phyloP scores from a whole-genome alignment of 495 filamentous ascomycete genomes.

The Penicillium odoratum region DNA sequence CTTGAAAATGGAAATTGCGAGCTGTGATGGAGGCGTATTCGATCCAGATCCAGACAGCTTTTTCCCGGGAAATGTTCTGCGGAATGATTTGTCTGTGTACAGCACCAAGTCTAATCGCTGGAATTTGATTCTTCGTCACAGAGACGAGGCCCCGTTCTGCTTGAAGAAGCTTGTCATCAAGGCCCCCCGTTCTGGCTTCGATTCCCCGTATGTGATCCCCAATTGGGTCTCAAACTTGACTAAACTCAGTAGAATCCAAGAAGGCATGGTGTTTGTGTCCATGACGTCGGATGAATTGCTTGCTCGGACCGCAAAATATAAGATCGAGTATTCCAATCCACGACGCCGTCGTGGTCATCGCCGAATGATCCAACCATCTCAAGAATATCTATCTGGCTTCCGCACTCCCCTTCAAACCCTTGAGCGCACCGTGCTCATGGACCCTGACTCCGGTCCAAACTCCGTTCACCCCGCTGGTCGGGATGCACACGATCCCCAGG shows the following conservation, averaged over 20 bases:
- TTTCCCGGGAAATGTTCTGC: conserved; percentile 76
- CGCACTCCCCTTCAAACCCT: conserved; percentile 38
- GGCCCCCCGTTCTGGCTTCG: conserved; percentile 76
- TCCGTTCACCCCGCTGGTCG: conserved; percentile 20
- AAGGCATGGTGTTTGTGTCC: conserved; percentile 89
- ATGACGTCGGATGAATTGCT: conserved; percentile 80
- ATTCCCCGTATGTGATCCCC: conserved; percentile 69
- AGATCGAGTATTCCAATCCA: conserved; percentile 61
- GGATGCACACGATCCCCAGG: conserved; percentile 22
- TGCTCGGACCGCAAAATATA: conserved; percentile 69
- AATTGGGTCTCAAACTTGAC: not conserved
- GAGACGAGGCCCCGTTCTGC: conserved; percentile 73
- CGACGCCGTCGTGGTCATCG: conserved; percentile 32
- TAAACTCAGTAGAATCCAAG: conserved; percentile 64
- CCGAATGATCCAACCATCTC: conserved; percentile 37
- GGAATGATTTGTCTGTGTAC: conserved; percentile 80
- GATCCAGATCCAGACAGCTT: conserved; percentile 57
- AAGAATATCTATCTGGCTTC: conserved; percentile 41
- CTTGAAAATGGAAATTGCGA: conserved; percentile 80
- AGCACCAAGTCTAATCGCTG: conserved; percentile 81
- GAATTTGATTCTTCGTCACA: conserved; percentile 81
- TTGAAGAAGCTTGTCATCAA: conserved; percentile 86
- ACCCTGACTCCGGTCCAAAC: conserved; percentile 24
- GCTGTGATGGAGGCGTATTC: conserved; percentile 85
- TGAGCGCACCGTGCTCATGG: conserved; percentile 26